Percentiles rank a stretch among this genome's conserved stretches.
phyloP scores from a whole-genome alignment of 257 asterid species.

The Petunia secreta region DNA sequence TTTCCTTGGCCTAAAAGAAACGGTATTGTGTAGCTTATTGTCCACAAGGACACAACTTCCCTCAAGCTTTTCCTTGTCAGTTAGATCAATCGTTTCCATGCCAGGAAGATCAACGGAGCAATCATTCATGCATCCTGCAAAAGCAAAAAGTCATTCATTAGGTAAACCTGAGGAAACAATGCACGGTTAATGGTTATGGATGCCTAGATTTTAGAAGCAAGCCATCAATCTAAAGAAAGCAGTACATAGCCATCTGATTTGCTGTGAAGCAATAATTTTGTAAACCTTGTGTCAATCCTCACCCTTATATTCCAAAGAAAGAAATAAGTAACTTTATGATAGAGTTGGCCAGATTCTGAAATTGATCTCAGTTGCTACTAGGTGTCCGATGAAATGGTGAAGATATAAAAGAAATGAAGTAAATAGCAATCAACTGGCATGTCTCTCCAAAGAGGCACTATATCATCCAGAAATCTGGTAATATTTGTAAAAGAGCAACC shows the following conservation, averaged over 20 bases:
- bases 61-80: conserved; percentile 42
- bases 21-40: conserved; percentile 31
- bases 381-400: not conserved
- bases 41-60: conserved; percentile 33
- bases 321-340: not conserved
- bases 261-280: not conserved
- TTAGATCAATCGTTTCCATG: conserved; percentile 66
- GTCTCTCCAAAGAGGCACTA: not conserved
- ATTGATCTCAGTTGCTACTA: not conserved
- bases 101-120: conserved; percentile 35
- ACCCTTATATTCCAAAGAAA: not conserved
- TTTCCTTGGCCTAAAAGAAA: conserved; percentile 48
- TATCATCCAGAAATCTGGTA: conserved; percentile 5
- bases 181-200: not conserved
- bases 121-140: conserved; percentile 40
- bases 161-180: not conserved
- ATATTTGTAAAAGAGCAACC: not conserved
- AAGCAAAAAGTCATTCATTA: conserved; percentile 10
- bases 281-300: not conserved
- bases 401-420: not conserved
- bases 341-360: not conserved
- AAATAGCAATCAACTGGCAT: not conserved
- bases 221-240: not conserved
- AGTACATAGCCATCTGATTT: not conserved
- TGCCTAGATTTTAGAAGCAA: not conserved